Base-by-base conservation (phyloP, 2,329 filamentous ascomycete species). In the Colletotrichum sp. region DNA sequence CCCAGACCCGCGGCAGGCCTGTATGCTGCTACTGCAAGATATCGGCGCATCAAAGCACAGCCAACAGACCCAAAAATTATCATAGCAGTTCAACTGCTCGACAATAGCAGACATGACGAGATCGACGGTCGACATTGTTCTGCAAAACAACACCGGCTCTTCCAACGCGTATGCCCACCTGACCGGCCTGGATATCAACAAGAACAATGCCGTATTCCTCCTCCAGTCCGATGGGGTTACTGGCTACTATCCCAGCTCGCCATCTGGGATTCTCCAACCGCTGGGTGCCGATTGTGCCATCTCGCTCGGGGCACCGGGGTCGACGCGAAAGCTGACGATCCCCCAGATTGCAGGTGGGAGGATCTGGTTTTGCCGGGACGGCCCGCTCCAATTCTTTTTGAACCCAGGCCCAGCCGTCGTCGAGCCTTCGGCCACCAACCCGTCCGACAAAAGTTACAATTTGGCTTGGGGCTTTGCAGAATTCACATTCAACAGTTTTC, bases 321-420 rank as follows among this genome's bases (percentile, higher is more conserved):
- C 87, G 58, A 90, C 89, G 1, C 90, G 86, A 32, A 90, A 87
- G 4, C 86, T 94, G 28, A 92, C 90, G 2, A 92, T 96, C 76
- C 94, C 94, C 13, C 92, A 92, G 76, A 88, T 95, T 30, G 93
- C 90, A 5, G 94, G 93, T 26, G 94, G 91, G 2, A 90, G 94
- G 69, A 91, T 96, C 82, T 96, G 93, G 92, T 94, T 95, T 83
- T 91, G 88, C 72, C 86, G 91, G 75, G 90, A 90, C 78, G 85
- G 85, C 60, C 89, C 89, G 43, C 87, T 96, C 65, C 92, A 88
- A 1, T 96, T 96, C 83, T 86, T 91, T 15, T 83, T 96, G 68
- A 96, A 96, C 83, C 93, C 92, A 30, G 92, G 92, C 18, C 92
- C 94, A 8, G 93, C 91, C 2, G 87, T 96, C 16, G 94, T 96